Evolutionary conservation across 352 stramenopile genomes (phyloP), one percentile per base, ranked within the genome.

Genomic region (Peronospora farinosa): DNA sequence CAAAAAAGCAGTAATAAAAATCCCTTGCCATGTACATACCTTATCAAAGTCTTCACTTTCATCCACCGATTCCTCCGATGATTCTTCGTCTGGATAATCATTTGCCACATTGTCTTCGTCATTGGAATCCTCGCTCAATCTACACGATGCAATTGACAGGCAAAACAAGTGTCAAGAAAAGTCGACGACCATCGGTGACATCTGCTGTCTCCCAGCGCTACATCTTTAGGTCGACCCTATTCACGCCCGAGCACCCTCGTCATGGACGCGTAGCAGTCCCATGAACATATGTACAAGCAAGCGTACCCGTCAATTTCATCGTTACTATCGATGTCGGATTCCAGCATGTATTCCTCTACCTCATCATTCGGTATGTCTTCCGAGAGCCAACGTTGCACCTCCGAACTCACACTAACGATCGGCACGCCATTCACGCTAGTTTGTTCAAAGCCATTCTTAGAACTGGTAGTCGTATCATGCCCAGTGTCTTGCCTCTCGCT

Each of bases 11-110:
- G 41, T 17, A 37, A 37, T 37, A 11, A 10, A 10, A 10, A 10
- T 16, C 11, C 4, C n/a, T 33, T 32, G 17, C 19, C 38, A 43
- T n/a, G 3, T 5, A 47, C 61, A 9, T 52, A 72, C 65, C 58
- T 71, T 62, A 21, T 74, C 62, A 41, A 65, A 51, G 25, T 67
- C 66, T 21, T 70, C 63, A 40, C 63, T 75, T 16, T 63, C 56
- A 5, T 16, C 59, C 35, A 58, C 19, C 44, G 55, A 65, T 41
- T 72, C 63, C 33, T 71, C 66, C 16, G 66, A 75, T 52, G 72
- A 84, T 57, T 88, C 80, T 67, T 92, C 82, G 40, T 92, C 82
- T 7, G 82, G 82, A 50, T 92, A 92, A 51, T 92, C 82, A 47
- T 92, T 92, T 25, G 71, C 69, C 10, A 51, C 66, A 27, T 90